A percentile compares a stretch with the other conserved stretches of the same genome.
Evolutionary conservation across 768 basidiomycete species (phyloP).

Genomic region (Austroboletus eburneus): DNA sequence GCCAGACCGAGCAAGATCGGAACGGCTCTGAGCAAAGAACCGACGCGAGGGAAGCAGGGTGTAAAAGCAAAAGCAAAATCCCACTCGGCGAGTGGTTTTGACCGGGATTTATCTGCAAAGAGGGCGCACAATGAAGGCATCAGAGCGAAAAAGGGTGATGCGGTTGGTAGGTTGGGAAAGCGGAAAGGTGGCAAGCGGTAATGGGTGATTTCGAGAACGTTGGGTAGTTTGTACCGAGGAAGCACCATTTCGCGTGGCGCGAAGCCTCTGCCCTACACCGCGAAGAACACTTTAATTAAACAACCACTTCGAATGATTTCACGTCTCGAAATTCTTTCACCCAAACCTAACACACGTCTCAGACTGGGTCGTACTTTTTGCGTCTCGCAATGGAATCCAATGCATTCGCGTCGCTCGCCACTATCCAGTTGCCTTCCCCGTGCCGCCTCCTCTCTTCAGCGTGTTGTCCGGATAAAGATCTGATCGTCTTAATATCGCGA

Average conservation of each 20-base stretch:
- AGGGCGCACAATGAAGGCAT: conserved; percentile 50
- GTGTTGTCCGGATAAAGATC: conserved; percentile 85
- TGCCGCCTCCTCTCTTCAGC: conserved; percentile 58
- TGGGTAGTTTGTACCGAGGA: too few species aligned
- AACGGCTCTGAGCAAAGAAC: conserved; percentile 37
- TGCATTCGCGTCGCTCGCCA: conserved; percentile 53
- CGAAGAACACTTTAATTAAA: conserved; percentile 18
- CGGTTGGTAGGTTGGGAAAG: conserved; percentile 49
- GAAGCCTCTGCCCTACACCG: conserved; percentile 17
- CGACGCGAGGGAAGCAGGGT: conserved; percentile 32
- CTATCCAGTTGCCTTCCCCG: conserved; percentile 51
- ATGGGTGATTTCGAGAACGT: too few species aligned
- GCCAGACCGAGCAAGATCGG: conserved; percentile 74
- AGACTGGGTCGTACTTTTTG: background rate
- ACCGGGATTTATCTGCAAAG: conserved; percentile 53
- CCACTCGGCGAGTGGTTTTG: conserved; percentile 45
- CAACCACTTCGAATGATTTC: conserved; percentile 15
- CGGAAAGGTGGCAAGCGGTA: conserved; percentile 39
- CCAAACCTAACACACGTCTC: conserved; percentile 1
- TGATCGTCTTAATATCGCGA: conserved; percentile 63
- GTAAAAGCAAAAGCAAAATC: conserved; percentile 29
- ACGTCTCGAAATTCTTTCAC: conserved; percentile 8
- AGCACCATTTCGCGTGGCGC: conserved; percentile 28
- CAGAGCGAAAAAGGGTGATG: conserved; percentile 60
- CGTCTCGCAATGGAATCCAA: conserved; percentile 36